Conservation (phyloP, 73 alveolate species). For the Paramecium biaurelia region DNA sequence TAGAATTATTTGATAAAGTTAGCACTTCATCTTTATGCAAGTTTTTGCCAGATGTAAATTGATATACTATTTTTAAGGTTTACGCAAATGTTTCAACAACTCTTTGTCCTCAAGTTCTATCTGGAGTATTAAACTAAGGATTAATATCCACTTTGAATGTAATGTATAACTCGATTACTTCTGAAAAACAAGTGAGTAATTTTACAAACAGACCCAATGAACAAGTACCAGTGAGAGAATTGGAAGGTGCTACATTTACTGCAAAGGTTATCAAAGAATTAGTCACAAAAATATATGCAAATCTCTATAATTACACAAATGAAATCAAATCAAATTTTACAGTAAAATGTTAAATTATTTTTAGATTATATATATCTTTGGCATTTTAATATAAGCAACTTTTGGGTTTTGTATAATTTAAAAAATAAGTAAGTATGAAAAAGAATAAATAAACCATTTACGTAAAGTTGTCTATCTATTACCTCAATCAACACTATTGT, state of each 20-base stretch:
- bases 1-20: background rate
- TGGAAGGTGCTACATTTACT: slow-evolving; percentile 21
- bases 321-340: background rate
- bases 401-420: background rate
- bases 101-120: background rate
- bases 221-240: background rate
- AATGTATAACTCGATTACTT: background rate
- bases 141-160: background rate
- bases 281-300: background rate
- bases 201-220: background rate
- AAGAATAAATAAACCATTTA: background rate
- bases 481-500: background rate
- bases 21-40: background rate
- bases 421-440: background rate
- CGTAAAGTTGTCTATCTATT: background rate
- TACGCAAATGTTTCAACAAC: background rate
- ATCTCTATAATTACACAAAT: background rate
- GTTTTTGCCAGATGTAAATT: background rate
- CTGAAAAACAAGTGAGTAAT: background rate
- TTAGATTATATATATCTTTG: background rate
- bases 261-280: background rate
- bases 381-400: background rate
- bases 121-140: background rate
- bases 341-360: background rate
- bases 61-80: background rate